phyloP scores from a whole-genome alignment of 192 early-diverging fungal species.

The Mortierella hygrophila region DNA sequence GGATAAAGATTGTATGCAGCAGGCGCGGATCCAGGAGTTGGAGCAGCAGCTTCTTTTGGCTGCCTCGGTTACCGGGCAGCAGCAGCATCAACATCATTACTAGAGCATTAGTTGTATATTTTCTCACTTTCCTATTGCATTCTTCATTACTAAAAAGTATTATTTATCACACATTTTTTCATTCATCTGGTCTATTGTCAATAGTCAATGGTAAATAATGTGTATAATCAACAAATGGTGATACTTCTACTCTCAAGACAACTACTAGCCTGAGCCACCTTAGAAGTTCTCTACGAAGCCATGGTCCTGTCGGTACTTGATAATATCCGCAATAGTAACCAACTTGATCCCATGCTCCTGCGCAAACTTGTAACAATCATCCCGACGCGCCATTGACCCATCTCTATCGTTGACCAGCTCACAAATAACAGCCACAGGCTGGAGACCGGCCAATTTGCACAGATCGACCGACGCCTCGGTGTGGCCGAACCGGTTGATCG shows the following conservation, averaged over 20 bases:
- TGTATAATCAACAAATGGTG: too few relatives aligned
- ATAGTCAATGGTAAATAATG: too few relatives aligned
- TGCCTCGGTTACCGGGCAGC: constrained; percentile 5
- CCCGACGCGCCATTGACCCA: constrained; percentile 94
- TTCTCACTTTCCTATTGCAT: not conserved
- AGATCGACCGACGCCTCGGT: constrained; percentile 95
- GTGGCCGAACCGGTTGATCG: constrained; percentile 90
- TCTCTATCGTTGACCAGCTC: constrained; percentile 93
- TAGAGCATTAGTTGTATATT: not conserved
- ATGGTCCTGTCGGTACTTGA: constrained; percentile 76
- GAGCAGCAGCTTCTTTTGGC: constrained; percentile 15
- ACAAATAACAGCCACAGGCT: constrained; percentile 90
- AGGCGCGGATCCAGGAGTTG: constrained; percentile 46
- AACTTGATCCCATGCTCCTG: constrained; percentile 85
- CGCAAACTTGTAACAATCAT: constrained; percentile 90
- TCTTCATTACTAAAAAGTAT: not conserved
- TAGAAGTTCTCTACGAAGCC: constrained; percentile 48
- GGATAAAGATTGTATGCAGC: constrained; percentile 53
- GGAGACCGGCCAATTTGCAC: constrained; percentile 83
- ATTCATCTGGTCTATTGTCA: too few relatives aligned
- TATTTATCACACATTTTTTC: too few relatives aligned
- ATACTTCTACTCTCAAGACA: not conserved
- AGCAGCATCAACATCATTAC: not conserved
- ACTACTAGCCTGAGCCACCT: not conserved
- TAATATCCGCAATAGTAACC: constrained; percentile 90